A percentile compares a stretch with the other conserved stretches of the same genome.
These are phyloP conservation scores for Penicillium steckii DNA, from an alignment of 495 filamentous ascomycete species.

Conservation along the genomic window DNA sequence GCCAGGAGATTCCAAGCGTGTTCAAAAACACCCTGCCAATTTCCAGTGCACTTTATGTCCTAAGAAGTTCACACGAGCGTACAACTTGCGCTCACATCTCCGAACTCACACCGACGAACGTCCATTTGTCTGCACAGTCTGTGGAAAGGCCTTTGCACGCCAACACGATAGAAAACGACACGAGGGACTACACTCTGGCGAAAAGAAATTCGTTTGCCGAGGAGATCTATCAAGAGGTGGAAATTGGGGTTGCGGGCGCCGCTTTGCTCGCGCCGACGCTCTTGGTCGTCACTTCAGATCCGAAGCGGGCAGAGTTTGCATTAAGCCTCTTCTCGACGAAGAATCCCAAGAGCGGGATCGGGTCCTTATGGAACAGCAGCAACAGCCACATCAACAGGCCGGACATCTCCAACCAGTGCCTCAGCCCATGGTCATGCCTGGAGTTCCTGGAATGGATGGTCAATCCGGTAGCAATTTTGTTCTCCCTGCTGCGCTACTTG, in stretches of 20 bases:
- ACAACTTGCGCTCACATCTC: constrained; percentile 88
- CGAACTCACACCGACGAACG: constrained; percentile 91
- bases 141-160: constrained; percentile 93
- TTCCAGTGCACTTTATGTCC: constrained; percentile 86
- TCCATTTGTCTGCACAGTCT: constrained; percentile 93
- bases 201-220: constrained; percentile 96
- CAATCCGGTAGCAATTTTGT: constrained; percentile 54
- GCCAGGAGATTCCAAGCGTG: constrained; percentile 64
- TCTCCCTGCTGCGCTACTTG: constrained; percentile 83
- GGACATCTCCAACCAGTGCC: constrained; percentile 43
- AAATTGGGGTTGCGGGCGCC: constrained; percentile 88
- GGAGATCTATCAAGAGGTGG: constrained; percentile 80
- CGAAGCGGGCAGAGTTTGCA: constrained; percentile 93
- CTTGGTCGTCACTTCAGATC: constrained; percentile 95
- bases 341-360: constrained; percentile 77
- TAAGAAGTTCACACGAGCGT: constrained; percentile 84
- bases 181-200: constrained; percentile 85
- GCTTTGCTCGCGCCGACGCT: constrained; percentile 94
- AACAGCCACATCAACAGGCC: constrained; percentile 33
- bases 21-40: constrained; percentile 93
- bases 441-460: constrained; percentile 40
- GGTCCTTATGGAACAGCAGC: constrained; percentile 62
- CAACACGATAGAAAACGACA: constrained; percentile 91
- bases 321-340: constrained; percentile 90
- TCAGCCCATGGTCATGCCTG: constrained; percentile 42